A percentile compares a stretch with the other conserved stretches of the same genome.
Conservation (phyloP, 345 rosid species). For the Eucalyptus dawsonii region DNA sequence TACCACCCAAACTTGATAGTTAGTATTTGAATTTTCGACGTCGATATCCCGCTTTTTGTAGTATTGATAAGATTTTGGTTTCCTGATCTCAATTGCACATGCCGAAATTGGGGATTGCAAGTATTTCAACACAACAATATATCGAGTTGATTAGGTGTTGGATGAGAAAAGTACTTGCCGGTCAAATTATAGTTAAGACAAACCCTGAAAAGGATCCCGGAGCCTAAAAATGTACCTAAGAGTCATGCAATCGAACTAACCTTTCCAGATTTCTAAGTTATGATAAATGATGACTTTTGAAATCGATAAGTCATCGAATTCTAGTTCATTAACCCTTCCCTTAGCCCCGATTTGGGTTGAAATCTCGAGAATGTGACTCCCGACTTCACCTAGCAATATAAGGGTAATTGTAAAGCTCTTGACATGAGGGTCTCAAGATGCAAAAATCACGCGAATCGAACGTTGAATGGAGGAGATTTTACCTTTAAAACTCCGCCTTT, state of each 20-base stretch:
- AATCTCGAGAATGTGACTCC: neutral
- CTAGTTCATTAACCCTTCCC: neutral
- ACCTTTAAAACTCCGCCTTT: neutral
- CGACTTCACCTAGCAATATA: neutral
- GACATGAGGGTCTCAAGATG: neutral
- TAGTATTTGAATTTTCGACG: neutral
- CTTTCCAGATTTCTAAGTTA: neutral
- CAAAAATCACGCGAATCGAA: neutral
- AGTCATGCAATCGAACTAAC: neutral
- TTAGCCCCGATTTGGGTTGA: neutral
- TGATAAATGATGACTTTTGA: neutral
- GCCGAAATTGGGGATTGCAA: neutral
- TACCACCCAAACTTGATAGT: neutral
- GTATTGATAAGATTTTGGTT: neutral
- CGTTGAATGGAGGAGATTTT: neutral
- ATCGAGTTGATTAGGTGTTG: neutral
- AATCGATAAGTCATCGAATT: neutral
- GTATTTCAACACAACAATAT: neutral
- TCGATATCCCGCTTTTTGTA: neutral
- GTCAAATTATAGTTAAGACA: neutral
- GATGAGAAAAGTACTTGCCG: neutral
- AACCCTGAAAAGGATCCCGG: neutral
- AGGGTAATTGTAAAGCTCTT: neutral
- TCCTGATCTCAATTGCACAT: neutral
- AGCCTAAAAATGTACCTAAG: neutral